Evolutionary conservation across 768 basidiomycete genomes (phyloP).

Genomic region (Suillus bovinus): DNA sequence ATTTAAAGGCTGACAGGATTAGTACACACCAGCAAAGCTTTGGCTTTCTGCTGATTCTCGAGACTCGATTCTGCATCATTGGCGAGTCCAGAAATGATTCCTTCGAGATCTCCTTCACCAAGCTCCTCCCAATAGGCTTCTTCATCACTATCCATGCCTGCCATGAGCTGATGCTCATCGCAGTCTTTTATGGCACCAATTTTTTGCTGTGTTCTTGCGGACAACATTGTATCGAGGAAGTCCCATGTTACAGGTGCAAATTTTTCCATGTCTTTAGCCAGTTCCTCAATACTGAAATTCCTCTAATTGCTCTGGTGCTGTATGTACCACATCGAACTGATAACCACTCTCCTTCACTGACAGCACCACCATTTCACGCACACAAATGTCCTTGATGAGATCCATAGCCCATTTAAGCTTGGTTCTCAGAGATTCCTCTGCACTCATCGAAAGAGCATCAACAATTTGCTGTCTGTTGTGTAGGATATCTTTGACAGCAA

Average conservation of each 20-base stretch:
- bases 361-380: background rate
- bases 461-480: background rate
- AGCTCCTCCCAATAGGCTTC: background rate
- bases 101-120: background rate
- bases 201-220: conserved; percentile 1
- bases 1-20: background rate
- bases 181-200: conserved; percentile 14
- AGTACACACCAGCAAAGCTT: background rate
- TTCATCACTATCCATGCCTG: conserved; percentile 6
- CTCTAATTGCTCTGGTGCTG: conserved; percentile 1
- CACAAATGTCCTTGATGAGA: background rate
- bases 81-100: background rate
- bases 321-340: conserved; percentile 4
- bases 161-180: conserved; percentile 13
- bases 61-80: background rate
- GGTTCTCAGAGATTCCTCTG: background rate
- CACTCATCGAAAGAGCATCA: background rate
- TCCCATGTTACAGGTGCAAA: background rate
- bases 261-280: background rate
- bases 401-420: background rate
- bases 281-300: conserved; percentile 1
- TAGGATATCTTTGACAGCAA: background rate
- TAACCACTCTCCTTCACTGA: conserved; percentile 2
- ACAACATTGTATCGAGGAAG: background rate
- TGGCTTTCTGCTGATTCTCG: background rate